Percentiles rank a stretch among this genome's conserved stretches.
phyloP scores from a whole-genome alignment of 2,329 filamentous ascomycete genomes.

The Calonectria hongkongensis region DNA sequence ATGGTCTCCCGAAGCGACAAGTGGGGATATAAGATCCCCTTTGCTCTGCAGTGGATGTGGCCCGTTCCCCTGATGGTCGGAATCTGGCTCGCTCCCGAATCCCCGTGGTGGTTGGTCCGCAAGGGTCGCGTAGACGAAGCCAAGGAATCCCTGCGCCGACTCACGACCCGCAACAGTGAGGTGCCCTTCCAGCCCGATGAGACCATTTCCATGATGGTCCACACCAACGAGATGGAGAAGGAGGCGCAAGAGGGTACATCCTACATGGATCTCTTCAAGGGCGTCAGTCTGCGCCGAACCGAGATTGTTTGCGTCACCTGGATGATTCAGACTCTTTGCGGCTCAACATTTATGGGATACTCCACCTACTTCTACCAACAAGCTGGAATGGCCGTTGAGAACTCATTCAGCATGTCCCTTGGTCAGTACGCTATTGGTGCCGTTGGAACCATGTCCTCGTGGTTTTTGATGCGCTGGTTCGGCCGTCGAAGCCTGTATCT shows the following conservation, averaged over 20 bases:
- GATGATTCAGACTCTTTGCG: slow-evolving; percentile 64
- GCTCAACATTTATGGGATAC: slow-evolving; percentile 72
- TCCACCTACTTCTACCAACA: slow-evolving; percentile 72
- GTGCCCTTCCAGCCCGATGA: slow-evolving; percentile 63
- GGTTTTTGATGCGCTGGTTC: slow-evolving; percentile 65
- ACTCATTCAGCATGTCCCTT: slow-evolving; percentile 64
- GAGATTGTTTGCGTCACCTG: slow-evolving; percentile 68
- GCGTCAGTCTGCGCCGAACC: slow-evolving; percentile 66
- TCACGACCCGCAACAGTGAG: slow-evolving; percentile 62
- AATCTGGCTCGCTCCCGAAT: slow-evolving; percentile 68
- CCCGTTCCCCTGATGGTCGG: slow-evolving; percentile 66
- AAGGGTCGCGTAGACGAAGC: slow-evolving; percentile 62
- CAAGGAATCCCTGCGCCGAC: slow-evolving; percentile 61
- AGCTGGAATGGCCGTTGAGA: slow-evolving; percentile 62
- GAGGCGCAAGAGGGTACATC: slow-evolving; percentile 61
- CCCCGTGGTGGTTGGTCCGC: slow-evolving; percentile 70
- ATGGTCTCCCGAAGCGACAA: slow-evolving; percentile 61
- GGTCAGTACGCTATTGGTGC: slow-evolving; percentile 66
- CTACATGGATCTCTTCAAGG: slow-evolving; percentile 70
- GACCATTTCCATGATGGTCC: slow-evolving; percentile 70
- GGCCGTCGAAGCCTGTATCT: slow-evolving; percentile 69
- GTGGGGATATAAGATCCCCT: slow-evolving; percentile 69
- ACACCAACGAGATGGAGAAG: slow-evolving; percentile 70
- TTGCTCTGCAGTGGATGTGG: slow-evolving; percentile 70
- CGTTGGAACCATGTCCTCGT: slow-evolving; percentile 67